Base-by-base conservation (phyloP, 352 stramenopile genomes). In the Salisapilia sapeloensis region DNA sequence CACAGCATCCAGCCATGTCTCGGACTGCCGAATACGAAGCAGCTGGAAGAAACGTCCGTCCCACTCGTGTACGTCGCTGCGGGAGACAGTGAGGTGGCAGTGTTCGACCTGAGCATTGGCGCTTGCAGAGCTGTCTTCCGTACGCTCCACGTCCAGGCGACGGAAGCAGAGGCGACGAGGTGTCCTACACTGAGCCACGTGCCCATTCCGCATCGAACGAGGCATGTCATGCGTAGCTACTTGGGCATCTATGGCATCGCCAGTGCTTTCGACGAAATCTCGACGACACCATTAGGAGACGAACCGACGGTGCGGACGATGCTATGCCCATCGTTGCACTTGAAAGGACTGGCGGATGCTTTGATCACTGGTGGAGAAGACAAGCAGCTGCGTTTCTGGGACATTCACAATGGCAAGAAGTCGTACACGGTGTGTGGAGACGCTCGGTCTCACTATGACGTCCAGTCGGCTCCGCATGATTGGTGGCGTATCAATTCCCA, bases 311-410 rank as follows among this genome's bases (percentile, higher is more conserved):
- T 91, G 27, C 92, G 63, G 45, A 87, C 53, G n/a, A 74, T 90
- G 29, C 29, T 93, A 38, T 92, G 77, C 56, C 75, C 90, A 52
- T 82, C 81, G 46, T 48, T 89, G 17, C 79, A 90, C 40, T 56
- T 95, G 44, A 63, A 74, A 18, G 77, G 76, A 33, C 75, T 84
- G 50, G 46, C 57, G 17, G 67, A 83, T 42, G 61, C 66, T 23
- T 50, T 98, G 21, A 87, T 98, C 33, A 98, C 91, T 0, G 92
- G 86, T 29, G 93, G 92, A 4, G 90, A 91, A 43, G 91, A 97
- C 50, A 66, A 84, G 17, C 69, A 92, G 50, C 94, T 99, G 43
- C 72, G 92, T 17, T 97, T 96, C 59, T 99, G 93, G 93, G 89
- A 98, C 53, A 93, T 98, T 38, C 77, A 64, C 21, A 84, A 85